Base-by-base conservation (phyloP, 352 stramenopile genomes). In the Nothophytophthora sp. region DNA sequence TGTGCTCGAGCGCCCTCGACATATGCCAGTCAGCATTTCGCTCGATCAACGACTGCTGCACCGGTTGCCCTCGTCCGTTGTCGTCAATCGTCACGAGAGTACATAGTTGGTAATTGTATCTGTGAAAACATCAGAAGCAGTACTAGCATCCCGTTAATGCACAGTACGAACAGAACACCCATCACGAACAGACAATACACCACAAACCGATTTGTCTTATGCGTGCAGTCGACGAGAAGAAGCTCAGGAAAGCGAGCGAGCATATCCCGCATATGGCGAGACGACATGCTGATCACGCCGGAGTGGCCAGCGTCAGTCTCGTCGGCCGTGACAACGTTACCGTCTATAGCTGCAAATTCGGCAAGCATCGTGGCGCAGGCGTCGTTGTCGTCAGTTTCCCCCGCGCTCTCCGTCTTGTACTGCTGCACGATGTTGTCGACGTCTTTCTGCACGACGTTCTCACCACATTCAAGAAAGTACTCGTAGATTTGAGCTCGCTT, bases 101-200 rank as follows among this genome's bases (percentile, higher is more conserved):
- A 18, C 29, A 48, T 2, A 63, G 25, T 24, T 63, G 54, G 24
- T 63, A 63, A 19, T 63, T 63, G 27, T 50, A 42, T 3, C 45
- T 63, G 18, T 34, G 40, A 48, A 7, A 41, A 16, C 8, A 39
- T 39, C 33, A 18, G 15, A 16, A 39, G 19, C n/a, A n/a, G n/a
- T n/a, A n/a, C n/a, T n/a, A 39, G 15, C 8, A 39, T 39, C 33
- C 15, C 19, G 19, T 39, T 39, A 39, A 18, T 39, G 5, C 19
- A 8, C 33, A 20, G 15, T 18, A 39, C 8, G 19, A 19, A 39
- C n/a, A n/a, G n/a, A n/a, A n/a, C n/a, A n/a, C n/a, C n/a, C n/a
- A n/a, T n/a, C 5, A 39, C 19, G 11, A 19, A 39, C 8, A 39
- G 8, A 39, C 8, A 18, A 39, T 11, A 39, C n/a, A 32, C 5